These are phyloP conservation scores for Nepenthes gracilis DNA, from an alignment of 148 eudicot species.

Conservation along the genomic window DNA sequence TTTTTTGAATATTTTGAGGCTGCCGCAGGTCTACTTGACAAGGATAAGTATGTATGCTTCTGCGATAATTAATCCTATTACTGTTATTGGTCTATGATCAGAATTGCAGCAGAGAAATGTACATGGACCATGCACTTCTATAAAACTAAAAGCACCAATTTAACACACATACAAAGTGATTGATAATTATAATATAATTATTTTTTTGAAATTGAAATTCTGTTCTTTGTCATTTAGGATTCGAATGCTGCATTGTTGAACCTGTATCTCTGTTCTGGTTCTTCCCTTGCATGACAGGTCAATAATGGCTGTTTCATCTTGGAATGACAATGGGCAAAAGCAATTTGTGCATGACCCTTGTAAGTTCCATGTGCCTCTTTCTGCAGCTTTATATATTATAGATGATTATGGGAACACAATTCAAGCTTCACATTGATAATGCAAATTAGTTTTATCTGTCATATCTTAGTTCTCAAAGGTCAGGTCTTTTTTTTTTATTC, in stretches of 20 bases:
- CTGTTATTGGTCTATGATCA: not conserved
- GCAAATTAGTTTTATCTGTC: not conserved
- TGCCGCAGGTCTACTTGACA: conserved; percentile 75
- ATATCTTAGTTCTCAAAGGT: not conserved
- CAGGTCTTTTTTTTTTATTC: no score
- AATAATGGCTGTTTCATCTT: conserved; percentile 95
- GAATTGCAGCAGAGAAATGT: no score
- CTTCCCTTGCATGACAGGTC: conserved; percentile 32
- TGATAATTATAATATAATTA: no score
- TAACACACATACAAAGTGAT: no score
- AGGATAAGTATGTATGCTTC: conserved; percentile 52
- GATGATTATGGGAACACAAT: not conserved
- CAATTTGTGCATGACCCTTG: conserved; percentile 96
- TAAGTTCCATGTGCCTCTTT: conserved; percentile 27
- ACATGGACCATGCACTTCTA: no score
- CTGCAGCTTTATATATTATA: not conserved
- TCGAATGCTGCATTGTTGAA: not conserved
- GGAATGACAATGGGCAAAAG: conserved; percentile 99
- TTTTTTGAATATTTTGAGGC: conserved; percentile 97
- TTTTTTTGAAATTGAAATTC: not conserved
- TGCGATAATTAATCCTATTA: not conserved
- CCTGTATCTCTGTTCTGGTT: not conserved
- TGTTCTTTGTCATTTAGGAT: no score
- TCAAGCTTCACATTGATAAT: not conserved
- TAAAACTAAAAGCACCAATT: no score